Percentiles rank a stretch among this genome's conserved stretches.
phyloP scores from a whole-genome alignment of 2,329 filamentous ascomycete species.

The Tolypocladium inflatum region DNA sequence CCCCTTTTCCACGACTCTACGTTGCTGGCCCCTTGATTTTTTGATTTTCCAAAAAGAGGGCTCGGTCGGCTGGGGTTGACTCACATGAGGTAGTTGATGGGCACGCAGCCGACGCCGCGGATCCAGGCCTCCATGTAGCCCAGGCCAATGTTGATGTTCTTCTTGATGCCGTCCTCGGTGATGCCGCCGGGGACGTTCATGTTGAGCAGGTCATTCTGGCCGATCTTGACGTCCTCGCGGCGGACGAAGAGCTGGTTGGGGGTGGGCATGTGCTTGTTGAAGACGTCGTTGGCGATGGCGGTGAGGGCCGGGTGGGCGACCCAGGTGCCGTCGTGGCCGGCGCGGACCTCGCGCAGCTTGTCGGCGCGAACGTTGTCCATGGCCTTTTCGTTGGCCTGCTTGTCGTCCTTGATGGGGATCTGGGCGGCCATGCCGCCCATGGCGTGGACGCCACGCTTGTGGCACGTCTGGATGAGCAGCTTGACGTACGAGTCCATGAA shows the following conservation, averaged over 20 bases:
- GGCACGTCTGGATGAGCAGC: slow-evolving; percentile 96
- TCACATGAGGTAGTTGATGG: slow-evolving; percentile 93
- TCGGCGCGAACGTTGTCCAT: slow-evolving; percentile 91
- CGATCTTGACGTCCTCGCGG: slow-evolving; percentile 80
- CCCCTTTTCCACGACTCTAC: neutral
- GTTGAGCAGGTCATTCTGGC: slow-evolving; percentile 85
- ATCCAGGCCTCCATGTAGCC: slow-evolving; percentile 99
- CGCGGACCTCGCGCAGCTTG: slow-evolving; percentile 91
- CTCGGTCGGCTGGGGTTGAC: slow-evolving; percentile 3
- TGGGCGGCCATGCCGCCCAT: slow-evolving; percentile 99
- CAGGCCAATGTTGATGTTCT: slow-evolving; percentile 95
- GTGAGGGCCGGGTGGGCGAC: slow-evolving; percentile 94
- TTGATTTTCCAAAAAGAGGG: neutral
- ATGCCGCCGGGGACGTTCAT: slow-evolving; percentile 93
- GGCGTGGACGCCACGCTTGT: slow-evolving; percentile 91
- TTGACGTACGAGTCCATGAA: slow-evolving; percentile 98
- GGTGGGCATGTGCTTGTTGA: slow-evolving; percentile 98
- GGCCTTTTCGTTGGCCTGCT: slow-evolving; percentile 80
- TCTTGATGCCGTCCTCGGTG: slow-evolving; percentile 90
- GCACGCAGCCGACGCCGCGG: slow-evolving; percentile 87
- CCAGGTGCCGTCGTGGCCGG: slow-evolving; percentile 95
- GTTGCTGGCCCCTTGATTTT: neutral
- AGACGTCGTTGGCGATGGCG: slow-evolving; percentile 77
- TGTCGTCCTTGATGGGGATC: slow-evolving; percentile 96
- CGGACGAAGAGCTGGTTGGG: slow-evolving; percentile 92